Base-by-base conservation (phyloP, 805 yeast species). In the Candida gorgasii region DNA sequence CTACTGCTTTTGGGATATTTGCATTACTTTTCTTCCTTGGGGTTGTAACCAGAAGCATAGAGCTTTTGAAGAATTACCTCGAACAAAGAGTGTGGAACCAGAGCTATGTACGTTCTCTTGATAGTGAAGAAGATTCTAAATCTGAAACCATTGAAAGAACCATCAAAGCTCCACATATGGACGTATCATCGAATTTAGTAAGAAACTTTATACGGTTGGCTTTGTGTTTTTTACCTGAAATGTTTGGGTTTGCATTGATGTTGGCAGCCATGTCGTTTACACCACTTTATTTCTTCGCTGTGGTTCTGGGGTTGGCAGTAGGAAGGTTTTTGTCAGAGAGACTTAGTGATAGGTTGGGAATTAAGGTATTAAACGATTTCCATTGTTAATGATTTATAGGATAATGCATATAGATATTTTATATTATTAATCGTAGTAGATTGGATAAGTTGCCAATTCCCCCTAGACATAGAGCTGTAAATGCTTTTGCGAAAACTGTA, bases 191-290 rank as follows among this genome's bases (percentile, higher is more conserved):
- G 6, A 36, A 14, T 14, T 35, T 49, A 14, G 24, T 40, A 28
- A 69, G 82, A 57, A 89, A 86, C 62, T 35, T 73, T 3, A 67
- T 83, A 5, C 69, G 92, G 52, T 61, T 82, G 13, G 26, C 73
- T 0, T 49, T 86, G 17, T 73, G 81, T 8, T 80, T 86, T 48
- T 57, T 79, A 13, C 77, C 86, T 2, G 84, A 86, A 15, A 68
- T 84, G 72, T 57, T 86, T 37, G 82, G 85, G 9, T 86, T 81
- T 56, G 83, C 83, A 26, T 62, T 86, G 53, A 86, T 86, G 95
- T 72, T 86, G 65, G 89, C 81, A 12, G 84, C 85, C 5, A 86
- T 86, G 95, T 71, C 84, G 30, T 85, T 71, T 57, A 75, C 84
- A 7, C 51, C 84, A 35, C 63, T 79, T 0, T 86, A 86, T 51